These are phyloP conservation scores for Eucalyptus polyanthemos DNA, from an alignment of 345 rosid species.

Conservation along the genomic window DNA sequence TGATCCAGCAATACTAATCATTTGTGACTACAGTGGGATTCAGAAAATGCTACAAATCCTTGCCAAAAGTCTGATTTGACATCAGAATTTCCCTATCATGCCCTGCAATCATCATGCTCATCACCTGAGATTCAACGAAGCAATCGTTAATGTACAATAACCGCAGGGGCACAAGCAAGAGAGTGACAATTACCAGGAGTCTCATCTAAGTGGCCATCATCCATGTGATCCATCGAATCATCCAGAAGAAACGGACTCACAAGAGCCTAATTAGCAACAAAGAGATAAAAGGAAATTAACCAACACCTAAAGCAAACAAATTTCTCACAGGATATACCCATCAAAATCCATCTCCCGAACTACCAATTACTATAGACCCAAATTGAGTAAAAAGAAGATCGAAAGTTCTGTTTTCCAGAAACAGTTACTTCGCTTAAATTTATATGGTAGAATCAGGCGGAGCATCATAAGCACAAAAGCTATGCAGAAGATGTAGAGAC, in stretches of 20 bases:
- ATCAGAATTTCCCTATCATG: background rate
- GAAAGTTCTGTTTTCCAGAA: background rate
- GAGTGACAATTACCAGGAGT: constrained; percentile 26
- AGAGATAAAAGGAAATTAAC: background rate
- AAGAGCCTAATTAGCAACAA: constrained; percentile 46
- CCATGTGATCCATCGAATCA: constrained; percentile 31
- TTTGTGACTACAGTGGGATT: background rate
- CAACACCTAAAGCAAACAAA: background rate
- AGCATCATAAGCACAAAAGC: background rate
- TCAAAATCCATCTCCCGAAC: background rate
- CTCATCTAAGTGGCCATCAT: constrained; percentile 9
- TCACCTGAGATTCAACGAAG: constrained; percentile 10
- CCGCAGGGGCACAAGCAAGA: background rate
- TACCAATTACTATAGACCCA: background rate
- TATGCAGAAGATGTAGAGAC: too few species aligned
- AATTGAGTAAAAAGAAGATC: background rate
- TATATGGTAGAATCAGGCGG: background rate
- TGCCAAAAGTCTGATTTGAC: background rate
- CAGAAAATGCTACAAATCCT: background rate
- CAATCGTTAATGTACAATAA: background rate
- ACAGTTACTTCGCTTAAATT: background rate
- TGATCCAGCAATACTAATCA: background rate
- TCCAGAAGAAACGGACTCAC: constrained; percentile 74
- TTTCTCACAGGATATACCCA: background rate
- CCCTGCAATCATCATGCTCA: constrained; percentile 1